Base-by-base conservation (phyloP, 179 eudicot species). In the Beta macrorhiza region DNA sequence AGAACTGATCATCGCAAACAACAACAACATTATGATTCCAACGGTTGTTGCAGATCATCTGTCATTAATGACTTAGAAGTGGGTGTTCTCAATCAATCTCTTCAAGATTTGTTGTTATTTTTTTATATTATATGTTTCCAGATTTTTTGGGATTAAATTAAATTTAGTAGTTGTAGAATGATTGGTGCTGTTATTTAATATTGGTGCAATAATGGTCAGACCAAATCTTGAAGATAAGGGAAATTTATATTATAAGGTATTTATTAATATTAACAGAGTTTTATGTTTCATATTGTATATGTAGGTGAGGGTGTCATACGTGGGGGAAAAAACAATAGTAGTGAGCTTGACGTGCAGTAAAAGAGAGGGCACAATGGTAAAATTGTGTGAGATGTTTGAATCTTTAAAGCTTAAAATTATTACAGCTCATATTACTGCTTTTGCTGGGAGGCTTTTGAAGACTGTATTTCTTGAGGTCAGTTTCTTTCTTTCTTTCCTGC, bases 301-400 rank as follows among this genome's bases (percentile, higher is more conserved):
- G 78, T 89, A 95, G 98, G 67, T 95, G 72, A 91, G 91, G 67
- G 91, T 93, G 20, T 87, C 92, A 4, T 84, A 87, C 47, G 87
- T 90, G 88, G 97, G 93, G 5, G 97, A 93, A 80, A 92, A 85
- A 74, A 91, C 90, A 6, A 78, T 88, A 45, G 91, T 91, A 61
- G 93, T 95, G 52, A 95, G 91, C 90, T 65, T 95, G 55, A 86
- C 94, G 11, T 95, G 98, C 76, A 83, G 83, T 32, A 92, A 93
- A 81, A 76, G 86, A 72, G 87, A 76, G 78, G 97, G 91, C 68
- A 88, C 92, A 49, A 91, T 95, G 86, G 89, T 93, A 2, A 90
- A 85, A 85, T 80, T 95, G 14, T 93, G 97, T 74, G 91, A 91
- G 75, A 88, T 83, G 22, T 89, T 95, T 80, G 98, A 93, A 79